phyloP scores from a whole-genome alignment of 306 rosid genomes.

The Canavalia ensiformis region DNA sequence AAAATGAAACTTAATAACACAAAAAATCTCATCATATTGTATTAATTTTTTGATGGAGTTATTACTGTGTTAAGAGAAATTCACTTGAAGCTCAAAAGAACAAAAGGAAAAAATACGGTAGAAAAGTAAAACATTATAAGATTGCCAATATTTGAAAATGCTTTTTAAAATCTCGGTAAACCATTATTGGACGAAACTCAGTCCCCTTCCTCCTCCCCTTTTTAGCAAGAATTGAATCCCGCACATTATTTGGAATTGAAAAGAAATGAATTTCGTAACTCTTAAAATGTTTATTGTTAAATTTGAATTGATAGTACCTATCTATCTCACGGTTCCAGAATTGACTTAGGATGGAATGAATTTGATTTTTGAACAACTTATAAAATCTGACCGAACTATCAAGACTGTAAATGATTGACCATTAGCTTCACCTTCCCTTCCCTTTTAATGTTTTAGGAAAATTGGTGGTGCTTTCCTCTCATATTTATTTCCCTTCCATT shows the following conservation, averaged over 20 bases:
- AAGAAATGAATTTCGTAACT: not conserved
- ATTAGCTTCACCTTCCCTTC: slow-evolving; percentile 59
- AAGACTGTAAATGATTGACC: slow-evolving; percentile 33
- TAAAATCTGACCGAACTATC: slow-evolving; percentile 29
- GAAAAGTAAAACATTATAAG: not conserved
- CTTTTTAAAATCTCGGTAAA: not conserved
- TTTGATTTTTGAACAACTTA: not conserved
- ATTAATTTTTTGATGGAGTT: no score
- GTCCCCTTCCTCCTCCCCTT: not conserved
- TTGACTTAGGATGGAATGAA: not conserved
- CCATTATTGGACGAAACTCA: not conserved
- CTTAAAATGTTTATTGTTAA: not conserved
- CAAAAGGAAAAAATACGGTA: not conserved
- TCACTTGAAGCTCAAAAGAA: not conserved
- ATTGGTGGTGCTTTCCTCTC: not conserved
- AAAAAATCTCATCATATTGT: no score
- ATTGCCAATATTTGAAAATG: not conserved
- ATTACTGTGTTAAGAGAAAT: not conserved
- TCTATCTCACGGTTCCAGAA: not conserved
- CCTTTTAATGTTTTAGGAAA: not conserved
- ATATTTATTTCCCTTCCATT: slow-evolving; percentile 30
- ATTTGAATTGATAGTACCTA: not conserved
- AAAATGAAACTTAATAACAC: not conserved
- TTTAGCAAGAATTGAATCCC: not conserved
- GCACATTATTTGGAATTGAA: not conserved